Base-by-base conservation (phyloP, 345 rosid genomes). In the Brassica napus region DNA sequence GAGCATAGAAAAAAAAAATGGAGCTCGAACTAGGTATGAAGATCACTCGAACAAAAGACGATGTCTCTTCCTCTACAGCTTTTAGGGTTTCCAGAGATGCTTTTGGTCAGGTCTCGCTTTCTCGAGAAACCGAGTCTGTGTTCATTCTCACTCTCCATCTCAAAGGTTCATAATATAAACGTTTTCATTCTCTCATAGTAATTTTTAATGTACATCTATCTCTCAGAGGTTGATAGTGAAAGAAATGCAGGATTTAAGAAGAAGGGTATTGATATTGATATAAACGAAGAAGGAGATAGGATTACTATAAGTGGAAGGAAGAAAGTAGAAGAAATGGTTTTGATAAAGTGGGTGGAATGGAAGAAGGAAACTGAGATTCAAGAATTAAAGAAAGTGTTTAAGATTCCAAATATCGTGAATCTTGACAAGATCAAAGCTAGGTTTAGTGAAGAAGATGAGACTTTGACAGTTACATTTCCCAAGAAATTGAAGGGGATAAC, bases 21-120 rank as follows among this genome's bases (percentile, higher is more conserved):
- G 97, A 91, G 94, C 81, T 92, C 5, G 97, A 94, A 86, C 74
- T 92, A 55, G 92, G 90, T 72, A 76, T 94, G 57, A 92, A 88
- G 88, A 91, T 94, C 80, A 89, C 92, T n/a, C 87, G 72, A 44
- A 89, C 85, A 11, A 88, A 78, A 84, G 92, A 91, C 55, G 89
- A 88, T 73, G 74, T 76, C 16, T 86, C 86, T 72, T 86, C 92
- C 73, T 79, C 79, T 14, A 39, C 88, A n/a, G 85, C 86, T 76
- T 78, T 92, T 31, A 81, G 71, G 8, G 66, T 91, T 42, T 60
- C 82, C 7, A 87, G 84, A 81, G 89, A 87, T 77, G 72, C 81
- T 1, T 73, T 72, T 18, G 86, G 87, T 67, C 89, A 86, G 12
- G 59, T 87, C 61, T 92, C 89, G 75, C 68, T 85, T 68, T 92